phyloP scores from a whole-genome alignment of 805 yeast species.

The Cyberlindnera suaveolens region DNA sequence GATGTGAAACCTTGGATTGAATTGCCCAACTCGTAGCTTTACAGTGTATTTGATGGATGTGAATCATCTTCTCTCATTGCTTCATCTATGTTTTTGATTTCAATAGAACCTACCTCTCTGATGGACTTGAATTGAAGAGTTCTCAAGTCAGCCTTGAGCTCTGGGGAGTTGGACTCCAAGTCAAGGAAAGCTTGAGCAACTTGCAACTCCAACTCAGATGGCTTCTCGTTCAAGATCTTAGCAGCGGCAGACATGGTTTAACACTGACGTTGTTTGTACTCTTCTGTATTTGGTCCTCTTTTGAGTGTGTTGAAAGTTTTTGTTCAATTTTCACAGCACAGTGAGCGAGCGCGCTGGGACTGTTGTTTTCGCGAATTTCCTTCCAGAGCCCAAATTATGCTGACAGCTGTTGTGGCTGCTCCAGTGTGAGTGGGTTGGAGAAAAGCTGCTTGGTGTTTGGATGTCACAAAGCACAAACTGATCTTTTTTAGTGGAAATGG shows the following conservation, averaged over 20 bases:
- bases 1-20: too few relatives aligned
- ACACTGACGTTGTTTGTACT: background rate
- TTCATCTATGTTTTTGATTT: constrained; percentile 3
- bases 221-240: constrained; percentile 91
- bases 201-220: constrained; percentile 98
- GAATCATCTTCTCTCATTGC: background rate
- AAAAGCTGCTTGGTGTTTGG: background rate
- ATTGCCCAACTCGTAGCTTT: too few relatives aligned
- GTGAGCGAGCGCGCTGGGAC: background rate
- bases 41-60: background rate
- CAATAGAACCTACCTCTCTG: constrained; percentile 59
- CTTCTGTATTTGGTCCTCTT: background rate
- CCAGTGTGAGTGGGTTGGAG: too few relatives aligned
- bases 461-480: background rate
- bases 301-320: constrained; percentile 10
- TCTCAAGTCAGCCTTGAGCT: constrained; percentile 96
- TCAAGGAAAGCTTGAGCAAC: constrained; percentile 98
- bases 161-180: constrained; percentile 90
- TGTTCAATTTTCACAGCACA: background rate
- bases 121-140: constrained; percentile 97
- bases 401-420: too few relatives aligned
- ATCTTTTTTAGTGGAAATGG: too few relatives aligned
- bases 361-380: background rate
- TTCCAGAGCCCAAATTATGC: too few relatives aligned
- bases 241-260: constrained; percentile 88